Base-by-base conservation (phyloP, 2,329 filamentous ascomycete species). In the Aspergillus vadensis region DNA sequence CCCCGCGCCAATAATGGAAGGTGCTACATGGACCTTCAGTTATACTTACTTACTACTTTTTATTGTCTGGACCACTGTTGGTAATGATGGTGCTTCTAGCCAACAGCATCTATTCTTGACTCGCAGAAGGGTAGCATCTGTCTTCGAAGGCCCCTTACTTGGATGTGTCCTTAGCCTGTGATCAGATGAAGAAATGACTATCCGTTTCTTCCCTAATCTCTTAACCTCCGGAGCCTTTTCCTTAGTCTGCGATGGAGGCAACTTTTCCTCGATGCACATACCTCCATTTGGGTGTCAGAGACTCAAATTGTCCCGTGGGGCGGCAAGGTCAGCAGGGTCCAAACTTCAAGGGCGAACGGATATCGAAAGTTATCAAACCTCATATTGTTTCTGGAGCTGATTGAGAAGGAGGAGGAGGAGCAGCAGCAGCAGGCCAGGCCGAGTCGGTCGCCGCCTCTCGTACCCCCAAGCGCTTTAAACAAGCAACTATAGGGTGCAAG, bases 321-420 rank as follows among this genome's bases (percentile, higher is more conserved):
- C n/a, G n/a, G 9, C 41, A 53, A n/a, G 63, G 63, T 64, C 61
- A 63, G 43, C 63, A 61, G 61, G 61, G 55, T 64, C 57, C 61
- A 47, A 57, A 41, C 44, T 54, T 25, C 32, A 36, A 52, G 58
- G 54, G 53, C 48, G 44, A 47, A 57, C 48, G 50, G 53, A 58
- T 48, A 55, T 55, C 52, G 38, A 49, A 55, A 58, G 57, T 53
- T 44, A 44, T 41, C 51, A 17, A 55, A 44, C n/a, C n/a, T 23
- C 38, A 32, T 30, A 17, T 32, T 7, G 15, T 47, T 44, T 27
- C 15, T 39, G 23, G 32, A 58, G 50, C 41, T 47, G 36, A 38
- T 32, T 41, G 21, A 19, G 47, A 30, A 30, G n/a, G 7, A 50
- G 47, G 3, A 30, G n/a, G 15, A 30, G 23, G 23, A 17, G 15